Evolutionary conservation across 352 stramenopile species (phyloP), one percentile per base, ranked within the genome.

Genomic region (Saprolegnia parasitica): DNA sequence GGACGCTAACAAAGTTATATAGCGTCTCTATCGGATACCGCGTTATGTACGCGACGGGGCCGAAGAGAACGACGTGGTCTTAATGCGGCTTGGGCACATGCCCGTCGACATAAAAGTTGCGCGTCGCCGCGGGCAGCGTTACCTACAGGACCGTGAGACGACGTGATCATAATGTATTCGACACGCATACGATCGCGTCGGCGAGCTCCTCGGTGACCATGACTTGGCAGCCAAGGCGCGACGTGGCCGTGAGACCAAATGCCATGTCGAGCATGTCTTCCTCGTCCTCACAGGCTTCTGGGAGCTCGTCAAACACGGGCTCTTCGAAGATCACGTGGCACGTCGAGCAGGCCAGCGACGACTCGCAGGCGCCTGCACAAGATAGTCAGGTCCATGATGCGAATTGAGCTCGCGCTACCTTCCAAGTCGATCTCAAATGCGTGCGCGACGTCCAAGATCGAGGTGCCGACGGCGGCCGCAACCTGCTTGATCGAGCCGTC

Each of bases 241-340:
- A 97, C 68, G 96, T 99, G 71, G 98, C 81, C 0, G 95, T 98
- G 46, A 99, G 84, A 6, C 97, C 97, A 78, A 98, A 99, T 11
- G 97, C 97, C 93, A 99, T 98, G 78, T 99, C 96, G 40, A 98
- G 84, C 94, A 98, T 99, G 77, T 99, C 97, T 76, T 99, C 97
- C 76, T 99, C 97, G 63, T 99, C 96, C 75, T 99, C 97, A 56
- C 78, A 95, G 10, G 96, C 77, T 56, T 96, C 87, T 16, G 93
- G 77, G 26, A 99, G 78, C 23, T 77, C 15, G 42, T 99, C 90
- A 68, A 96, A 99, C 26, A 99, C 72, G 15, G 86, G 75, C 39
- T 94, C 83, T 37, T 96, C 84, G 24, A 99, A 77, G 58, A 99
- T 98, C 35, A 99, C 86, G 84, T 99, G 97, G 75, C 97, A 99